Evolutionary conservation across 768 basidiomycete genomes (phyloP).

Genomic region (Auriculariales sp.): DNA sequence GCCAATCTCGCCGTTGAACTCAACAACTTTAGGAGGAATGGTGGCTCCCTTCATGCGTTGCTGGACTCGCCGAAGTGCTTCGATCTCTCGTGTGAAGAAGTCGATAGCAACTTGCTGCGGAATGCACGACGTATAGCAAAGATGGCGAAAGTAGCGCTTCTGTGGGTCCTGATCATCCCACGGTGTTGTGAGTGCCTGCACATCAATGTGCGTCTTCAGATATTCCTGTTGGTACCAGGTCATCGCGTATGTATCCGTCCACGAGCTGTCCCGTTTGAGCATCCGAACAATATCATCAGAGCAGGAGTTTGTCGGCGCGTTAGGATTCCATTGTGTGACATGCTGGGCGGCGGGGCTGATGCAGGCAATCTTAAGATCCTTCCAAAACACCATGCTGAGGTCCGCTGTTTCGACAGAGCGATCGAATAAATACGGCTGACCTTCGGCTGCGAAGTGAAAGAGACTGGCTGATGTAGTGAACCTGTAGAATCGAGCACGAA

Average conservation of each 20-base stretch:
- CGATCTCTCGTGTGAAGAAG: slow-evolving; percentile 31
- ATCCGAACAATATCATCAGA: slow-evolving; percentile 22
- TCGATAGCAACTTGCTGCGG: slow-evolving; percentile 32
- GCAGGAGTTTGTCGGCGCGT: not conserved
- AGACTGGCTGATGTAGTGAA: slow-evolving; percentile 42
- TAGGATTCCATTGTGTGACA: not conserved
- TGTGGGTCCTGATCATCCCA: slow-evolving; percentile 31
- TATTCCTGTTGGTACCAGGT: slow-evolving; percentile 57
- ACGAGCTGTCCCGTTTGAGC: slow-evolving; percentile 45
- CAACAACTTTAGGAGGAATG: no score
- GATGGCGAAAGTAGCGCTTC: slow-evolving; percentile 24
- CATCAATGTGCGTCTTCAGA: slow-evolving; percentile 36
- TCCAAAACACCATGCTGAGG: slow-evolving; percentile 42
- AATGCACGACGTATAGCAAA: slow-evolving; percentile 41
- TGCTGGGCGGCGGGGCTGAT: slow-evolving; percentile 12
- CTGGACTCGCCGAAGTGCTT: no score
- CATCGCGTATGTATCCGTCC: slow-evolving; percentile 46
- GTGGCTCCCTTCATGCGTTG: no score
- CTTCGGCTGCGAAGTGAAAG: slow-evolving; percentile 42
- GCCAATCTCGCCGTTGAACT: no score
- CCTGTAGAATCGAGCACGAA: slow-evolving; percentile 44
- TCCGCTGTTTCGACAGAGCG: slow-evolving; percentile 24
- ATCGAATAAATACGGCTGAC: slow-evolving; percentile 33
- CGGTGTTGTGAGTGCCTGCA: slow-evolving; percentile 25
- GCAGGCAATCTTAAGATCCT: slow-evolving; percentile 34